Evolutionary conservation across 495 filamentous ascomycete genomes (phyloP).

Genomic region (Aspergillus ellipticus): DNA sequence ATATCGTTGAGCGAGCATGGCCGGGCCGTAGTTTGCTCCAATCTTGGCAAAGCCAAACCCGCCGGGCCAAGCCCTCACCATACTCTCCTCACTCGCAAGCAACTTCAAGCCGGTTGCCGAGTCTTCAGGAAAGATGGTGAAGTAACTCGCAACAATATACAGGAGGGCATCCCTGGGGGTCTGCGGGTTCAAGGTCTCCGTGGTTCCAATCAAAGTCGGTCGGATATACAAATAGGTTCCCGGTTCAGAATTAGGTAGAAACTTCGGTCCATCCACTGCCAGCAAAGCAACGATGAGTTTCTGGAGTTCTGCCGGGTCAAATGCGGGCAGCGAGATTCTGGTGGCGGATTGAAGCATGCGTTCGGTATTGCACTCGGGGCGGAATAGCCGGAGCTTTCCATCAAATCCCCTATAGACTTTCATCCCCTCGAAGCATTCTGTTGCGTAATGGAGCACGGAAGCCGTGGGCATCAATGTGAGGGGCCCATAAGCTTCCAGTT

Average conservation of each 20-base stretch:
- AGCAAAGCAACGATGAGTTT: constrained; percentile 38
- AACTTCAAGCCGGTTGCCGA: constrained; percentile 6
- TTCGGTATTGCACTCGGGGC: constrained; percentile 61
- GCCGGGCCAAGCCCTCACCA: constrained; percentile 25
- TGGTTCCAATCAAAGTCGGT: constrained; percentile 74
- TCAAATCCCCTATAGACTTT: constrained; percentile 24
- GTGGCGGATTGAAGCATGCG: constrained; percentile 64
- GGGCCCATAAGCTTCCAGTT: constrained; percentile 70
- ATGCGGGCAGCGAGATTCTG: constrained; percentile 68
- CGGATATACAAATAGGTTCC: constrained; percentile 55
- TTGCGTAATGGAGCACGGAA: constrained; percentile 37
- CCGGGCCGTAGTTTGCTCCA: constrained; percentile 30
- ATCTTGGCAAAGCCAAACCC: constrained; percentile 28
- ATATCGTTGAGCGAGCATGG: constrained; percentile 16
- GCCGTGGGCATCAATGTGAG: constrained; percentile 69
- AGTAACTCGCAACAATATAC: constrained; percentile 53
- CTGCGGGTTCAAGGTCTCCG: constrained; percentile 64
- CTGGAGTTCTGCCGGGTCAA: constrained; percentile 59
- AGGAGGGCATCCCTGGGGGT: constrained; percentile 68
- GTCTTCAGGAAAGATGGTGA: background rate
- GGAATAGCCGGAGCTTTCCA: constrained; percentile 70
- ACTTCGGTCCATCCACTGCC: background rate
- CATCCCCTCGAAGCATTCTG: constrained; percentile 25
- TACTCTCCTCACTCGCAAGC: constrained; percentile 1
- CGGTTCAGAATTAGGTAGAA: background rate